A percentile compares a stretch with the other conserved stretches of the same genome.
Evolutionary conservation across 495 filamentous ascomycete genomes (phyloP).

Genomic region (Apodospora peruviana): DNA sequence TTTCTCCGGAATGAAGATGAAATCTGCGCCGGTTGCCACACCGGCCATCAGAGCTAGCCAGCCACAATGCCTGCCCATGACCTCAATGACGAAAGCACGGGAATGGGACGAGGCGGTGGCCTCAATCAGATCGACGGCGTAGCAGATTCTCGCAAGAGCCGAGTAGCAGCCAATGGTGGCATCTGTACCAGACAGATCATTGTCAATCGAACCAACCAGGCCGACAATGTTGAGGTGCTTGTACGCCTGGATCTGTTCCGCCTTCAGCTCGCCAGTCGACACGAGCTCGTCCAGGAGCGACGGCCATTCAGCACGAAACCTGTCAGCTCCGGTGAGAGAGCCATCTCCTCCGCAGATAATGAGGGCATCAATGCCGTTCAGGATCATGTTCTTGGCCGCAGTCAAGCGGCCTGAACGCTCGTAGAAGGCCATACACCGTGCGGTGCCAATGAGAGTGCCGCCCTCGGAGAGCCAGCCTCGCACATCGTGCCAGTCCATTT

Average conservation of each 20-base stretch:
- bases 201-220: conserved; percentile 95
- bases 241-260: conserved; percentile 65
- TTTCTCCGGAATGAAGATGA: conserved; percentile 94
- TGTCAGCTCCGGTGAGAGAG: conserved; percentile 92
- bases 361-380: conserved; percentile 89
- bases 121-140: conserved; percentile 93
- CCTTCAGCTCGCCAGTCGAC: conserved; percentile 56
- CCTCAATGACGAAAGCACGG: conserved; percentile 94
- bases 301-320: conserved; percentile 89
- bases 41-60: conserved; percentile 98
- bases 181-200: conserved; percentile 94
- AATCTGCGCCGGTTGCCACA: conserved; percentile 92
- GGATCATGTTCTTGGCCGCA: conserved; percentile 89
- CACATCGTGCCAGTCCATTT: conserved; percentile 91
- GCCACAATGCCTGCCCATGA: conserved; percentile 99
- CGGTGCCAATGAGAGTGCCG: conserved; percentile 94
- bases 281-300: conserved; percentile 79
- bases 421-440: conserved; percentile 82
- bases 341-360: conserved; percentile 98
- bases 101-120: conserved; percentile 97
- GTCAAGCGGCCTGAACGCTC: conserved; percentile 74
- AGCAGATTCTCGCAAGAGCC: conserved; percentile 84
- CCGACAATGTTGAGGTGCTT: conserved; percentile 90
- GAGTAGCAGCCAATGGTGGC: conserved; percentile 98
- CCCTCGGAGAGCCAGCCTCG: conserved; percentile 91